Evolutionary conservation across 306 rosid genomes (phyloP), one percentile per base, ranked within the genome.

Genomic region (Pueraria montana): DNA sequence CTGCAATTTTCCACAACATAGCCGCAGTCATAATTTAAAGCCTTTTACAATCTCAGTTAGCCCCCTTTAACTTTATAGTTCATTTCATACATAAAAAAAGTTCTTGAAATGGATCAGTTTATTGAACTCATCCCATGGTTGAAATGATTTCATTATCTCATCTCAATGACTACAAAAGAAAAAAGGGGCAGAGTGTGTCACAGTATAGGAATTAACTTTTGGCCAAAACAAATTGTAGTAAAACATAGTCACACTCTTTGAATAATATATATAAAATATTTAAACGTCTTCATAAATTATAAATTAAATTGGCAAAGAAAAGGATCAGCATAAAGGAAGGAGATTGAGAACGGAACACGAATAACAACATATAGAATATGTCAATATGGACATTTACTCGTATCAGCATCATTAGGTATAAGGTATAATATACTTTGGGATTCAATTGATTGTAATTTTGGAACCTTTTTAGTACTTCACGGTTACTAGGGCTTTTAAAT

Each of bases 261-360:
- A 20, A 61, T 34, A 36, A 40, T 18, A 72, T 27, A 49, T 34
- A 82, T 64, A 50, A 64, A 36, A 55, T 40, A 32, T 75, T 55
- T 74, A 65, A 65, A 34, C 42, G 5, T 71, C 75, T 38, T 43
- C 48, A 59, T 53, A 30, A 30, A 30, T 2, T 30, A 30, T 30
- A 8, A 63, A 59, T 34, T 18, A 36, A 14, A n/a, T 53, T 20
- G n/a, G 66, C n/a, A 32, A n/a, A 50, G 45, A 42, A 18, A 59
- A 67, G 24, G 26, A 72, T 42, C n/a, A 56, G 12, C 18, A 58
- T n/a, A 24, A 58, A 71, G 61, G 46, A 55, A n/a, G n/a, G n/a
- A n/a, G n/a, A n/a, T n/a, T n/a, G n/a, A n/a, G 9, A 55, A 42
- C 17, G 46, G 30, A 64, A 26, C 4, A 42, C 23, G 27, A 69